Conservation (phyloP, 139 green algal genomes). For the Asterochloris sp. region DNA sequence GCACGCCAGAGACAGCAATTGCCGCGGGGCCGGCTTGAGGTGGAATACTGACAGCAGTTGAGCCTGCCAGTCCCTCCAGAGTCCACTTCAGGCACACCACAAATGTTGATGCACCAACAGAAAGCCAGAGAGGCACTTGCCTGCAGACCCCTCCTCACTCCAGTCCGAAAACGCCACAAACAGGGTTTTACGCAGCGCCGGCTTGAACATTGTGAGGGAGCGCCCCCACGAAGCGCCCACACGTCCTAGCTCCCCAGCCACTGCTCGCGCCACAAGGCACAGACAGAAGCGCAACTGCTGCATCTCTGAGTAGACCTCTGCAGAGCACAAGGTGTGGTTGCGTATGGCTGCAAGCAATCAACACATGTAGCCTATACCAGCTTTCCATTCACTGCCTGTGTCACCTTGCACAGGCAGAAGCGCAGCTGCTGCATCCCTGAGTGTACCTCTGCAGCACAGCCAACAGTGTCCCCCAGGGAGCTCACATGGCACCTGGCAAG, state of each 20-base stretch:
- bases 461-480: too few relatives aligned
- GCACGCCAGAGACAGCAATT: too few relatives aligned
- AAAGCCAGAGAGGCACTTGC: too few relatives aligned
- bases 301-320: slow-evolving; percentile 36
- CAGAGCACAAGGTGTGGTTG: neutral
- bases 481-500: neutral
- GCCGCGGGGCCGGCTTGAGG: too few relatives aligned
- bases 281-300: slow-evolving; percentile 68
- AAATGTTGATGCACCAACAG: too few relatives aligned
- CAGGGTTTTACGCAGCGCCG: slow-evolving; percentile 31
- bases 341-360: too few relatives aligned
- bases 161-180: slow-evolving; percentile 57
- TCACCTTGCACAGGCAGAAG: slow-evolving; percentile 60
- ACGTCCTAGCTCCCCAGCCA: slow-evolving; percentile 19
- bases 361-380: slow-evolving; percentile 1
- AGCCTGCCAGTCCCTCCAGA: too few relatives aligned
- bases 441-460: slow-evolving; percentile 24
- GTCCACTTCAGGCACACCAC: too few relatives aligned
- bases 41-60: too few relatives aligned
- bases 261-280: slow-evolving; percentile 37
- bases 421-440: slow-evolving; percentile 52
- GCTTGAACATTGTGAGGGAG: slow-evolving; percentile 23
- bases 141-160: slow-evolving; percentile 44
- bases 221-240: neutral
- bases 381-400: slow-evolving; percentile 25